Percentiles rank a stretch among this genome's conserved stretches.
Evolutionary conservation across 1,139 yeast species (phyloP).

Genomic region (Arxiozyma slooffiae): DNA sequence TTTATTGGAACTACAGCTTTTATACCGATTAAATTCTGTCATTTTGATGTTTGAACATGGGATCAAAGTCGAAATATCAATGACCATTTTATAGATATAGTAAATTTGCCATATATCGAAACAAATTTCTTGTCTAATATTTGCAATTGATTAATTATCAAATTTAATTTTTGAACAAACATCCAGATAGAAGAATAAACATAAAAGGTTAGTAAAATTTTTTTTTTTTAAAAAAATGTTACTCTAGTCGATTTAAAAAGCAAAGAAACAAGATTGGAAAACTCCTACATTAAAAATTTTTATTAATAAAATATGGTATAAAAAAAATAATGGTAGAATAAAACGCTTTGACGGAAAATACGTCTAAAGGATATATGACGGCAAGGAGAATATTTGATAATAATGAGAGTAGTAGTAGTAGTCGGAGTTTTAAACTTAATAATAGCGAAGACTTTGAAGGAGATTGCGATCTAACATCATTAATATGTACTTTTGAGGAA

Average conservation of each 20-base stretch:
- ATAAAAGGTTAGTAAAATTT: constrained; percentile 5
- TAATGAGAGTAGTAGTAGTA: too few species aligned
- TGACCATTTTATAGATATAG: constrained; percentile 55
- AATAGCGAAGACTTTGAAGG: background rate
- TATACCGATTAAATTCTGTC: constrained; percentile 62
- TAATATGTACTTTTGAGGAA: background rate
- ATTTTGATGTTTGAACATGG: constrained; percentile 32
- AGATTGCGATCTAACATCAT: background rate
- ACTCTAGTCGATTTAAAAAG: background rate
- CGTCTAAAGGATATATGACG: background rate
- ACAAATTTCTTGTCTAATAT: constrained; percentile 6
- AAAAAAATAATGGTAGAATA: too few species aligned
- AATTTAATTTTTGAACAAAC: constrained; percentile 18
- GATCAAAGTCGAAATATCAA: constrained; percentile 27
- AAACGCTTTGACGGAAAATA: background rate
- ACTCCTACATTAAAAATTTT: background rate
- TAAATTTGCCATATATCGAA: constrained; percentile 39
- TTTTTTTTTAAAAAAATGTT: constrained; percentile 4
- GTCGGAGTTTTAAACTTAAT: background rate
- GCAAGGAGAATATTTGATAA: too few species aligned
- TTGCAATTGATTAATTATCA: constrained; percentile 9
- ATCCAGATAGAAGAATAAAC: constrained; percentile 13
- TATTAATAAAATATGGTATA: background rate
- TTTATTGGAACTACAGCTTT: constrained; percentile 66
- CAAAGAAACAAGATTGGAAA: background rate